Percentiles rank a stretch among this genome's conserved stretches.
These are phyloP conservation scores for Cercospora nicotianae DNA, from an alignment of 2,329 filamentous ascomycete species.

Conservation along the genomic window DNA sequence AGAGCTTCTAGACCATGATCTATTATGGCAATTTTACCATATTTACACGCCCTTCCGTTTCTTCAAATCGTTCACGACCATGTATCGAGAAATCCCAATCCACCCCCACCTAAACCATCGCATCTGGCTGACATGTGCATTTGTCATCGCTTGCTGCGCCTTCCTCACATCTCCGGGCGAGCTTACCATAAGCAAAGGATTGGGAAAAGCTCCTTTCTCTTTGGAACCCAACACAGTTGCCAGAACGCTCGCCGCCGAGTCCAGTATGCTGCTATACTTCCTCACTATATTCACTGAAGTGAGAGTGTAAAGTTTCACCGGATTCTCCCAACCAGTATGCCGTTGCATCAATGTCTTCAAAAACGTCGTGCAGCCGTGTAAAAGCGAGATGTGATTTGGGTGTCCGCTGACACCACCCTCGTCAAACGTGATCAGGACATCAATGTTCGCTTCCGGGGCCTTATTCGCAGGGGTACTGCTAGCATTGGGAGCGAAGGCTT, in stretches of 20 bases:
- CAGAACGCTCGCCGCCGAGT: constrained; percentile 69
- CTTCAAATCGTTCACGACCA: constrained; percentile 88
- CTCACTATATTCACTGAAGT: constrained; percentile 69
- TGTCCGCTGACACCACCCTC: constrained; percentile 77
- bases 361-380: constrained; percentile 76
- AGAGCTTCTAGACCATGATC: constrained; percentile 4
- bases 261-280: constrained; percentile 79
- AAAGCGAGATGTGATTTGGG: constrained; percentile 89
- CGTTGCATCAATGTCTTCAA: constrained; percentile 64
- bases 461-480: constrained; percentile 43
- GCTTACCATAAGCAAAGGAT: constrained; percentile 69
- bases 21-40: background rate
- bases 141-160: constrained; percentile 84
- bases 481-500: constrained; percentile 70
- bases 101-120: constrained; percentile 96
- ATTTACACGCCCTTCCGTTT: constrained; percentile 49
- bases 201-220: constrained; percentile 56
- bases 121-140: constrained; percentile 93
- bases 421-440: constrained; percentile 90
- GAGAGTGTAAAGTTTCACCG: constrained; percentile 83
- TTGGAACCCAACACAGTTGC: constrained; percentile 51
- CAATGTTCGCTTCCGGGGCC: constrained; percentile 61
- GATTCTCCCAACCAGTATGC: constrained; percentile 64
- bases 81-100: constrained; percentile 88
- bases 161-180: constrained; percentile 62